Conservation (phyloP, 2,329 filamentous ascomycete genomes). For the Colletotrichum tofieldiae region DNA sequence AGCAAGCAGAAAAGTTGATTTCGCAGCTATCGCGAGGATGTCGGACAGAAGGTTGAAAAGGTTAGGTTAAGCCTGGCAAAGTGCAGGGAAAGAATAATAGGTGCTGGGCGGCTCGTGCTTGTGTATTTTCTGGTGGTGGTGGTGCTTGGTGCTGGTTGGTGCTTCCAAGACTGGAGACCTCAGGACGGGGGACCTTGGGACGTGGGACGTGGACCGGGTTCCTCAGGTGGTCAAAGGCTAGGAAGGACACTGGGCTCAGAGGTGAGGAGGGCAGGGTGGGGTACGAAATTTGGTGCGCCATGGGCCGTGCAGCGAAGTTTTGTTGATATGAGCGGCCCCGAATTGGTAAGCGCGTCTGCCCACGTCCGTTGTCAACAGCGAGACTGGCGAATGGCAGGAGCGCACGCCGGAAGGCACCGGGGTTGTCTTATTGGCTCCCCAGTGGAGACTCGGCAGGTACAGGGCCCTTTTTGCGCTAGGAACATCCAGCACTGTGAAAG, state of each 20-base stretch:
- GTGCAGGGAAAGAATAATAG: slow-evolving; percentile 41
- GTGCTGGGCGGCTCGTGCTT: slow-evolving; percentile 39
- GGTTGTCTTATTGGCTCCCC: slow-evolving; percentile 29
- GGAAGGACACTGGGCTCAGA: slow-evolving; percentile 1
- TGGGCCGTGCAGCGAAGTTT: slow-evolving; percentile 41
- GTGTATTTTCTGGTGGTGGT: slow-evolving; percentile 27
- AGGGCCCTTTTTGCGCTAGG: slow-evolving; percentile 14
- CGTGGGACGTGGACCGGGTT: slow-evolving; percentile 21
- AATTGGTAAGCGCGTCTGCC: slow-evolving; percentile 45
- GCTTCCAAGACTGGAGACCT: slow-evolving; percentile 9
- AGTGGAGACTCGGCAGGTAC: slow-evolving; percentile 32
- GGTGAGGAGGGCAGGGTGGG: slow-evolving; percentile 25
- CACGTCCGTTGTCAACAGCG: slow-evolving; percentile 30
- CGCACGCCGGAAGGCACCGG: slow-evolving; percentile 10
- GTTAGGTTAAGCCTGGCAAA: slow-evolving; percentile 32
- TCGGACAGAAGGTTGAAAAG: slow-evolving; percentile 42
- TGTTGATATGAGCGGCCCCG: slow-evolving; percentile 43
- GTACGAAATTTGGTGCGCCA: slow-evolving; percentile 43
- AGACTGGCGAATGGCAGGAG: slow-evolving; percentile 27
- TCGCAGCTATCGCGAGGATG: slow-evolving; percentile 42
- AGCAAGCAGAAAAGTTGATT: slow-evolving; percentile 37
- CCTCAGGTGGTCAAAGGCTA: slow-evolving; percentile 33
- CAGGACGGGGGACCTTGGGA: slow-evolving; percentile 2
- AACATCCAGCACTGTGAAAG: slow-evolving; percentile 2
- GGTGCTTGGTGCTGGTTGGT: slow-evolving; percentile 19